Percentiles rank a stretch among this genome's conserved stretches.
phyloP scores from a whole-genome alignment of 345 rosid species.

The Raphanus sativus region DNA sequence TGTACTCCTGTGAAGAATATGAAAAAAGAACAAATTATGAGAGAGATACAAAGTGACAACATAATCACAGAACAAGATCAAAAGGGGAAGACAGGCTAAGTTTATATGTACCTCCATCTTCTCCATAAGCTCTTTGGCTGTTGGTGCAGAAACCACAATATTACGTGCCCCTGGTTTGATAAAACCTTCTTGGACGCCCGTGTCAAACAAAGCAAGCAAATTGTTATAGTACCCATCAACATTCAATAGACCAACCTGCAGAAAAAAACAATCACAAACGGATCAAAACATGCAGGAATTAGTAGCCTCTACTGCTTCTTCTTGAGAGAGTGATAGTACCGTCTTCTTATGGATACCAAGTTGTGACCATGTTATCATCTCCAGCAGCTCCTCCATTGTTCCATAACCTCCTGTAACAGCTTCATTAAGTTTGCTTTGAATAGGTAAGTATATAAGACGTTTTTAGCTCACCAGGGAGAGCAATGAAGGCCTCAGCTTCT shows the following conservation, averaged over 20 bases:
- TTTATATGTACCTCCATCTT: not conserved
- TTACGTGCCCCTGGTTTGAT: slow-evolving; percentile 82
- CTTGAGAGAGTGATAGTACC: slow-evolving; percentile 33
- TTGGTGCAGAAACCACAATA: slow-evolving; percentile 79
- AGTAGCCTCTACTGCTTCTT: not conserved
- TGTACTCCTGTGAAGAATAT: slow-evolving; percentile 55
- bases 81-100: not conserved
- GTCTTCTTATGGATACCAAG: slow-evolving; percentile 94
- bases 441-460: slow-evolving; percentile 10
- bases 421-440: not conserved
- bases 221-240: slow-evolving; percentile 87
- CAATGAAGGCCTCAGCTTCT: slow-evolving; percentile 93
- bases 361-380: slow-evolving; percentile 98
- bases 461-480: slow-evolving; percentile 76
- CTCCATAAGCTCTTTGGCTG: slow-evolving; percentile 71
- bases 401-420: slow-evolving; percentile 84
- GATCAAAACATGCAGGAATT: not conserved
- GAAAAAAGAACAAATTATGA: not conserved
- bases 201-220: slow-evolving; percentile 83
- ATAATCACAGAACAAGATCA: not conserved
- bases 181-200: slow-evolving; percentile 90
- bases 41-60: not conserved
- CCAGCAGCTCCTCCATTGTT: slow-evolving; percentile 92
- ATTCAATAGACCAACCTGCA: slow-evolving; percentile 88
- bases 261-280: not conserved